phyloP scores from a whole-genome alignment of 106 monocot genomes.

The Dactylorhiza incarnata region DNA sequence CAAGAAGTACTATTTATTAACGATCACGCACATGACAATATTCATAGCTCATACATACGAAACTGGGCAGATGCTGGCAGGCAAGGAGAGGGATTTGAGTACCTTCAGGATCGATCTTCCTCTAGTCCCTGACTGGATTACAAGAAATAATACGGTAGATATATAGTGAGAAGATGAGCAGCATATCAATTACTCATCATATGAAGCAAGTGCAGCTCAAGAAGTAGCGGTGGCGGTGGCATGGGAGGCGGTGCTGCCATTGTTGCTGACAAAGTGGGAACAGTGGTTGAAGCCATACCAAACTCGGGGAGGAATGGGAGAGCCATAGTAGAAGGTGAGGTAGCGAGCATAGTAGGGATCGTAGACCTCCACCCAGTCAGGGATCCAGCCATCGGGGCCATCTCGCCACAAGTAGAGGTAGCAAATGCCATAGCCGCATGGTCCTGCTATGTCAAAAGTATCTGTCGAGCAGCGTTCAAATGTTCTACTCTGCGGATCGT shows the following conservation, averaged over 20 bases:
- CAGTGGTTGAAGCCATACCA: slow-evolving; percentile 77
- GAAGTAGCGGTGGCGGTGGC: background rate
- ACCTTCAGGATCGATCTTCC: background rate
- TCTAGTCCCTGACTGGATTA: background rate
- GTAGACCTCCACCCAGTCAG: slow-evolving; percentile 44
- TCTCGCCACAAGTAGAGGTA: slow-evolving; percentile 54
- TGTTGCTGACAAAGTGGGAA: background rate
- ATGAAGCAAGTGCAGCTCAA: background rate
- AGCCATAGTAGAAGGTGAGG: slow-evolving; percentile 52
- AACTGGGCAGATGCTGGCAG: background rate
- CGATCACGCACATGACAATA: background rate
- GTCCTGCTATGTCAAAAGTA: slow-evolving; percentile 56
- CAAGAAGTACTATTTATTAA: background rate
- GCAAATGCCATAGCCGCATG: slow-evolving; percentile 64
- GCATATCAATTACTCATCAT: background rate
- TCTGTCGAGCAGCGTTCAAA: slow-evolving; percentile 80
- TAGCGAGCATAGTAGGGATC: slow-evolving; percentile 21
- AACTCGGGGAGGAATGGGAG: slow-evolving; percentile 32
- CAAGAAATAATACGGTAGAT: background rate
- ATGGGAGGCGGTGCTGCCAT: background rate
- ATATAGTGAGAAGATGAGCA: background rate
- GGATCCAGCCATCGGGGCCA: slow-evolving; percentile 62
- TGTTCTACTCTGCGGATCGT: slow-evolving; percentile 29
- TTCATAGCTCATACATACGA: background rate
- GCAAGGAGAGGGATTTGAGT: background rate